Evolutionary conservation across 2,329 filamentous ascomycete genomes (phyloP).

Genomic region (Nemania abortiva): DNA sequence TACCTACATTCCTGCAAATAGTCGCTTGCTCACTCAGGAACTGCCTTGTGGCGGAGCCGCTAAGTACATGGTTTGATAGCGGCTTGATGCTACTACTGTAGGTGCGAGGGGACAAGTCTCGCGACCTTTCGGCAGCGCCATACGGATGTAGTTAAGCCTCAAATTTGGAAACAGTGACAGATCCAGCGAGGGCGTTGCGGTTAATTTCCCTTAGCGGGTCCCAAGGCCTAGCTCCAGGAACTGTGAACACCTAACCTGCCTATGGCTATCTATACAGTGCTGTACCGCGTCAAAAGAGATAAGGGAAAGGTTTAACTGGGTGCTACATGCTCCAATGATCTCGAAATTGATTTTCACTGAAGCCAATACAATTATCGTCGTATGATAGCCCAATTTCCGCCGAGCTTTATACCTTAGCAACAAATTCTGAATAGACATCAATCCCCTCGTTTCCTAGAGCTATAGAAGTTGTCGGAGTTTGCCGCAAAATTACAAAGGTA

Average conservation of each 20-base stretch:
- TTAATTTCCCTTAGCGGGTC: constrained; percentile 31
- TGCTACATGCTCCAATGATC: background rate
- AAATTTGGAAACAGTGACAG: constrained; percentile 32
- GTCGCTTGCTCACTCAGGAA: background rate
- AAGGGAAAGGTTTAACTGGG: background rate
- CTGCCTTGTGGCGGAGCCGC: constrained; percentile 13
- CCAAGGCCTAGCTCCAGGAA: background rate
- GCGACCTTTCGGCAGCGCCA: constrained; percentile 26
- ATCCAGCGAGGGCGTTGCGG: constrained; percentile 14
- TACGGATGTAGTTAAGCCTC: constrained; percentile 12
- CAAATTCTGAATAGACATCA: background rate
- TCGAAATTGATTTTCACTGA: background rate
- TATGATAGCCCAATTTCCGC: background rate
- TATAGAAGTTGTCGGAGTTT: constrained; percentile 1
- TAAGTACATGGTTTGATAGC: constrained; percentile 1
- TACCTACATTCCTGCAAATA: background rate
- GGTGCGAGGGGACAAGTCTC: constrained; percentile 10
- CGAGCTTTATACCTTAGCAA: background rate
- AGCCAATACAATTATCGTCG: background rate
- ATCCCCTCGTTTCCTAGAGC: background rate
- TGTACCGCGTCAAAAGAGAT: background rate
- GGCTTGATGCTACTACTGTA: background rate
- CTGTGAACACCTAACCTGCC: background rate
- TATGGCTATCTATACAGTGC: background rate
- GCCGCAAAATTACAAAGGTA: constrained; percentile 3